These are phyloP conservation scores for Fusarium solani-melongenae DNA, from an alignment of 2,329 filamentous ascomycete species.

Conservation along the genomic window DNA sequence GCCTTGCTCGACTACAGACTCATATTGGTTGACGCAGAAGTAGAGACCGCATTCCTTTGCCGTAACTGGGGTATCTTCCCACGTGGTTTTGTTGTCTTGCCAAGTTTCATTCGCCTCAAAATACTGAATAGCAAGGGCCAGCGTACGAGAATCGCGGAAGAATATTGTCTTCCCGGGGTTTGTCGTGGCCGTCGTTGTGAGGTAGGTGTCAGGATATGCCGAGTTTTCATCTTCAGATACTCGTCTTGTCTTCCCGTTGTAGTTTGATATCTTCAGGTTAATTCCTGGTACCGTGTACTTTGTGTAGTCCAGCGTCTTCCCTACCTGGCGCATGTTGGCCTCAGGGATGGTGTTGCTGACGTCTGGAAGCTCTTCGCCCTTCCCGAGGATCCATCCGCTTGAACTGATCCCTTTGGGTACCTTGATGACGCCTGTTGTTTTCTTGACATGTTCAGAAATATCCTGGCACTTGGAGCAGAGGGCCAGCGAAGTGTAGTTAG, in stretches of 20 bases:
- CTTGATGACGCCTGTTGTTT: neutral
- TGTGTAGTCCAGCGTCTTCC: neutral
- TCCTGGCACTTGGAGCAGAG: slow-evolving; percentile 8
- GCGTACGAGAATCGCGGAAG: neutral
- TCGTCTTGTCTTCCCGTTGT: neutral
- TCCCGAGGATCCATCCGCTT: neutral
- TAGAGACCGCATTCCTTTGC: slow-evolving; percentile 18
- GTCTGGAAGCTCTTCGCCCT: neutral
- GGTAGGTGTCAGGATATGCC: slow-evolving; percentile 5
- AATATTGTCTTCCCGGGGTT: slow-evolving; percentile 10
- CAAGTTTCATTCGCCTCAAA: slow-evolving; percentile 3
- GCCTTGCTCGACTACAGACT: neutral
- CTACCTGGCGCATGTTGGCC: neutral
- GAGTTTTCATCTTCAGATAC: neutral
- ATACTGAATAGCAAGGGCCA: slow-evolving; percentile 16
- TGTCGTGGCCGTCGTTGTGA: slow-evolving; percentile 1
- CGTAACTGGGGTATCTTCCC: slow-evolving; percentile 2
- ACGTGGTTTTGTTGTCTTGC: neutral
- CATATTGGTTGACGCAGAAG: slow-evolving; percentile 19
- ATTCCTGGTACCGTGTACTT: neutral
- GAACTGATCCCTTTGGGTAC: neutral
- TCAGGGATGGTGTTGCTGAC: neutral
- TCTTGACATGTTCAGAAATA: neutral
- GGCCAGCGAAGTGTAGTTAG: neutral
- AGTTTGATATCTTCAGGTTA: neutral